A percentile compares a stretch with the other conserved stretches of the same genome.
These are phyloP conservation scores for Combretum micranthum DNA, from an alignment of 345 rosid species.

Conservation along the genomic window DNA sequence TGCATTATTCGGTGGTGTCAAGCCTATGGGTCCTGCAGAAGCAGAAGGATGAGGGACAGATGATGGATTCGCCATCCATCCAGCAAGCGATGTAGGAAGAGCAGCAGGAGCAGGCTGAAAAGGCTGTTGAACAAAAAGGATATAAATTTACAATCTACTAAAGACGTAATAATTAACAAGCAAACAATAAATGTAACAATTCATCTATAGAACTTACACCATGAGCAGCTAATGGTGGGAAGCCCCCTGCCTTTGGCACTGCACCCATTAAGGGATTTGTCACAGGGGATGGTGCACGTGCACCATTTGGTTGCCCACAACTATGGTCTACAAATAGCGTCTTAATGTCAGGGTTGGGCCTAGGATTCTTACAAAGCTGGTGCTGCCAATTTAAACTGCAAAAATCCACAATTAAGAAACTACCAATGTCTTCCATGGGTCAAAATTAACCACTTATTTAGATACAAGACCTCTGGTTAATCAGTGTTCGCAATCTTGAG, in stretches of 20 bases:
- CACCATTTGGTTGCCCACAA: slow-evolving; percentile 70
- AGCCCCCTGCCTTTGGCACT: slow-evolving; percentile 52
- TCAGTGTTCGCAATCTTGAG: slow-evolving; percentile 71
- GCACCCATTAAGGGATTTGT: slow-evolving; percentile 66
- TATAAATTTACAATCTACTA: slow-evolving; percentile 11
- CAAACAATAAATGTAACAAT: background rate
- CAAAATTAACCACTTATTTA: slow-evolving; percentile 1
- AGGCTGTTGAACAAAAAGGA: slow-evolving; percentile 36
- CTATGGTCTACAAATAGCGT: slow-evolving; percentile 76
- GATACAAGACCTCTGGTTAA: slow-evolving; percentile 66
- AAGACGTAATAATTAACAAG: background rate
- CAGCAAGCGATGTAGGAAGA: slow-evolving; percentile 59
- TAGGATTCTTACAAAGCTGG: slow-evolving; percentile 76
- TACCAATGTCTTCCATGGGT: background rate
- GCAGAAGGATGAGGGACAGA: slow-evolving; percentile 62
- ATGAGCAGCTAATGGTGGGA: slow-evolving; percentile 54
- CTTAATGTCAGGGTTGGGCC: slow-evolving; percentile 75
- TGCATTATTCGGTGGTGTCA: slow-evolving; percentile 51
- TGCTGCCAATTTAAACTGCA: slow-evolving; percentile 90
- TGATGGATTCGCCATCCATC: slow-evolving; percentile 78
- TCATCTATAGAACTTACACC: slow-evolving; percentile 45
- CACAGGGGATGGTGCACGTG: slow-evolving; percentile 67
- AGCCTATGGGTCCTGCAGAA: slow-evolving; percentile 64
- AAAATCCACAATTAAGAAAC: slow-evolving; percentile 9
- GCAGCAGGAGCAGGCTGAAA: slow-evolving; percentile 63